A percentile compares a stretch with the other conserved stretches of the same genome.
These are phyloP conservation scores for Lipomyces yamanashiensis DNA, from an alignment of 805 yeast species.

Conservation along the genomic window DNA sequence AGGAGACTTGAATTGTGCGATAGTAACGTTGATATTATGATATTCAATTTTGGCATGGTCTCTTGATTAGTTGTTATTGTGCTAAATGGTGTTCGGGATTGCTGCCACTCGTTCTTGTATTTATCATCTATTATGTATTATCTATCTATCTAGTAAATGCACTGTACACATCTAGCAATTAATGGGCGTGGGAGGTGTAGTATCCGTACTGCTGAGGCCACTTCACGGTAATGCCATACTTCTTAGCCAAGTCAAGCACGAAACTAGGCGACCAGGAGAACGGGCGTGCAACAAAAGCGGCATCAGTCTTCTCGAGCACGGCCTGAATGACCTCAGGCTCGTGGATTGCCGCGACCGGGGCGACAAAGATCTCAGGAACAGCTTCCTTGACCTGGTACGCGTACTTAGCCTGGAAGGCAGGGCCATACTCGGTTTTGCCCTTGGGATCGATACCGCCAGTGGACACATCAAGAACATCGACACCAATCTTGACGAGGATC, in stretches of 20 bases:
- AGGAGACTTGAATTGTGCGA: neutral
- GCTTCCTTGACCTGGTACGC: conserved; percentile 53
- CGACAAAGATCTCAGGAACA: conserved; percentile 52
- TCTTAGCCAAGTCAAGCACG: conserved; percentile 57
- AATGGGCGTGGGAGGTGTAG: conserved; percentile 17
- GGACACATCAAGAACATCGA: conserved; percentile 60
- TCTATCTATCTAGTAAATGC: neutral
- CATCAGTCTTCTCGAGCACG: conserved; percentile 53
- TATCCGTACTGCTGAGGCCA: conserved; percentile 45
- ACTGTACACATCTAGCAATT: neutral
- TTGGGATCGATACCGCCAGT: conserved; percentile 55
- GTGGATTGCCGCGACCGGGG: conserved; percentile 55
- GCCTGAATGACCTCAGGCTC: conserved; percentile 48
- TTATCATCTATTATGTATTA: neutral
- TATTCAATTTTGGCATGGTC: neutral
- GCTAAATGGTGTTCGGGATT: neutral
- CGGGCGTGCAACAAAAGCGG: conserved; percentile 53
- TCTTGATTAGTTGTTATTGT: neutral
- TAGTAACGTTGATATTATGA: neutral
- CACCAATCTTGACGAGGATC: conserved; percentile 42
- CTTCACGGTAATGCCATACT: conserved; percentile 51
- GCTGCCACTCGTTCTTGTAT: neutral
- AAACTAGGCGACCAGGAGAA: conserved; percentile 58
- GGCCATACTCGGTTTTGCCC: conserved; percentile 42
- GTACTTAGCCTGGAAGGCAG: conserved; percentile 49